phyloP scores from a whole-genome alignment of 805 yeast species.

The Hagleromyces aurorensis region DNA sequence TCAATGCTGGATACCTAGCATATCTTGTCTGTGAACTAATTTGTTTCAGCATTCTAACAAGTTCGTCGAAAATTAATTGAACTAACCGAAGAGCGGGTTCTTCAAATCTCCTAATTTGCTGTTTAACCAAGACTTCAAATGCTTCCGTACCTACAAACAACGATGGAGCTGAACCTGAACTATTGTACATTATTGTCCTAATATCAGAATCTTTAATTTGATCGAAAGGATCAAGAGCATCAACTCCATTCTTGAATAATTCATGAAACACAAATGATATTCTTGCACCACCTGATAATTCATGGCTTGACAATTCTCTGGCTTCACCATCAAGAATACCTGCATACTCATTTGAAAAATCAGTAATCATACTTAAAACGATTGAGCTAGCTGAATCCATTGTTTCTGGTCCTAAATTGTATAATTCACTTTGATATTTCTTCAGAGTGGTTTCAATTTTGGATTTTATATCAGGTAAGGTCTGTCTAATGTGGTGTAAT shows the following conservation, averaged over 20 bases:
- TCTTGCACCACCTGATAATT: conserved; percentile 97
- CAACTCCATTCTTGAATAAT: conserved; percentile 85
- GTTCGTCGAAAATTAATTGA: conserved; percentile 84
- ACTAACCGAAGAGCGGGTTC: conserved; percentile 89
- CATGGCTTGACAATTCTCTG: conserved; percentile 78
- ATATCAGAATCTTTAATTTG: conserved; percentile 93
- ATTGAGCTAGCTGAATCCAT: conserved; percentile 85
- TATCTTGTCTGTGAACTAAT: conserved; percentile 75
- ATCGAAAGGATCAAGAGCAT: conserved; percentile 91
- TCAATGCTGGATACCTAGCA: conserved; percentile 82
- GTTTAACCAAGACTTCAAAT: conserved; percentile 90
- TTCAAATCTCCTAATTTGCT: conserved; percentile 87
- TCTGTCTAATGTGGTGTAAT: conserved; percentile 80
- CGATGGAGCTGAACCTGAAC: conserved; percentile 94
- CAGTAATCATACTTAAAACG: conserved; percentile 85
- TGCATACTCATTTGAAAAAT: conserved; percentile 82
- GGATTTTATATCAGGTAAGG: conserved; percentile 87
- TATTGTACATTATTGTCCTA: conserved; percentile 92
- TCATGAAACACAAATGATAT: conserved; percentile 95
- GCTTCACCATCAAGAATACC: conserved; percentile 91
- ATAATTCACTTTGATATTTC: conserved; percentile 75
- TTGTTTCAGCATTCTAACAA: conserved; percentile 82
- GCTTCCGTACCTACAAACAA: conserved; percentile 96
- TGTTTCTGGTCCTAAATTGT: conserved; percentile 78
- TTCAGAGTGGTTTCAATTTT: conserved; percentile 78